phyloP scores from a whole-genome alignment of 1,284 basidiomycete species.

The Rhodotorula sp. region DNA sequence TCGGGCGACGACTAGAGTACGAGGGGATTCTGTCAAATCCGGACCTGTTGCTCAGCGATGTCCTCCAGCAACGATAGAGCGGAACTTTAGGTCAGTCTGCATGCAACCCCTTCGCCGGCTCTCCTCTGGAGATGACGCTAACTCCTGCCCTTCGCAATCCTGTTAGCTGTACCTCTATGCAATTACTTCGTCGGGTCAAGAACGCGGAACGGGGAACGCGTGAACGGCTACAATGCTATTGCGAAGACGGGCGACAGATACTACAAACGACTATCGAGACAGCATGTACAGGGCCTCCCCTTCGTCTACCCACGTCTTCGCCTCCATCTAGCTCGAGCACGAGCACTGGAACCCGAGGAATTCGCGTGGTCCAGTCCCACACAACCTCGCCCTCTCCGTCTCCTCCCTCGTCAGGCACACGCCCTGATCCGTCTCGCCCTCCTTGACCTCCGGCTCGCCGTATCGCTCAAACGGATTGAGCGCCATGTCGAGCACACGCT shows the following conservation, averaged over 20 bases:
- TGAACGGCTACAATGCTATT: neutral
- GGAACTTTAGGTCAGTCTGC: neutral
- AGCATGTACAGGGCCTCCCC: neutral
- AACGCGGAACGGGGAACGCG: too few species aligned
- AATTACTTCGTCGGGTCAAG: neutral
- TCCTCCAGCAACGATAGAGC: constrained; percentile 19
- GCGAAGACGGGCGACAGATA: too few species aligned
- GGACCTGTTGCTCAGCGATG: constrained; percentile 31
- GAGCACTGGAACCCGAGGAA: constrained; percentile 90
- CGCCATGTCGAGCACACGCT: constrained; percentile 79
- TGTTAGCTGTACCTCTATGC: neutral
- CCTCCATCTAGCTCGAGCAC: constrained; percentile 52
- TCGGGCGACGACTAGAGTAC: constrained; percentile 31
- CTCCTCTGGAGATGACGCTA: too few species aligned
- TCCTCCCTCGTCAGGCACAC: constrained; percentile 58
- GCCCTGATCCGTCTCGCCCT: constrained; percentile 46
- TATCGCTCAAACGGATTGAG: constrained; percentile 73
- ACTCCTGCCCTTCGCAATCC: neutral
- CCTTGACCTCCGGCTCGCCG: constrained; percentile 63
- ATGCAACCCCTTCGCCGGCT: too few species aligned
- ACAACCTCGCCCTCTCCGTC: constrained; percentile 70
- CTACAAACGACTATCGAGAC: neutral
- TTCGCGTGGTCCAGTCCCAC: constrained; percentile 68
- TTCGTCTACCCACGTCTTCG: neutral
- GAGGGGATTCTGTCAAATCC: constrained; percentile 36